Evolutionary conservation across 176 grass and related monocot species (phyloP).

Genomic region (Carex pumila): DNA sequence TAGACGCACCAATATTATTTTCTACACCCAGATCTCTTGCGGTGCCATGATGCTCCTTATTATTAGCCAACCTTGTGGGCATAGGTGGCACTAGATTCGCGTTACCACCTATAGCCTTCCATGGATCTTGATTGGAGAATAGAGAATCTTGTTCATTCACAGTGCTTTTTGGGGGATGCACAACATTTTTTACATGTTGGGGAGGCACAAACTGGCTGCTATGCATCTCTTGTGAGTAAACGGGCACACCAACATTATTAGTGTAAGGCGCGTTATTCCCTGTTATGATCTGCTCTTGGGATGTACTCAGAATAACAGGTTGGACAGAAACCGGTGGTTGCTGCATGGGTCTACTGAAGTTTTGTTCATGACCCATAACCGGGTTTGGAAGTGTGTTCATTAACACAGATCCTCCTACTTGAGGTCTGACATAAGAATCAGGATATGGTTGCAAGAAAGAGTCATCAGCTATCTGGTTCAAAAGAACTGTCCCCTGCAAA

Average conservation of each 20-base stretch:
- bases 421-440: constrained; percentile 36
- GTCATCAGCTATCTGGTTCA: background rate
- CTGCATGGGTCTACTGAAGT: constrained; percentile 30
- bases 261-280: constrained; percentile 27
- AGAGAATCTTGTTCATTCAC: constrained; percentile 51
- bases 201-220: constrained; percentile 29
- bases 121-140: constrained; percentile 79
- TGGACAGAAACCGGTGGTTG: background rate
- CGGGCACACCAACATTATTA: constrained; percentile 24
- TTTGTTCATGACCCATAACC: constrained; percentile 36
- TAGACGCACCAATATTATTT: constrained; percentile 20
- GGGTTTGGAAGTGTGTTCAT: constrained; percentile 34
- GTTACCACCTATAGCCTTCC: constrained; percentile 46
- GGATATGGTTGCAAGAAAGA: background rate
- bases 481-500: constrained; percentile 29
- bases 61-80: constrained; percentile 37
- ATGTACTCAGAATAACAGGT: constrained; percentile 7
- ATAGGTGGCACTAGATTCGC: constrained; percentile 41
- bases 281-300: constrained; percentile 15
- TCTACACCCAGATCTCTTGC: constrained; percentile 36
- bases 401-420: constrained; percentile 49
- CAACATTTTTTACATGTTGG: background rate
- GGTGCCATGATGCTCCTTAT: constrained; percentile 19
- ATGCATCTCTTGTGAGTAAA: constrained; percentile 31
- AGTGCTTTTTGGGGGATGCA: constrained; percentile 14